Evolutionary conservation across 805 yeast genomes (phyloP).

Genomic region (Candida sanyiensis): DNA sequence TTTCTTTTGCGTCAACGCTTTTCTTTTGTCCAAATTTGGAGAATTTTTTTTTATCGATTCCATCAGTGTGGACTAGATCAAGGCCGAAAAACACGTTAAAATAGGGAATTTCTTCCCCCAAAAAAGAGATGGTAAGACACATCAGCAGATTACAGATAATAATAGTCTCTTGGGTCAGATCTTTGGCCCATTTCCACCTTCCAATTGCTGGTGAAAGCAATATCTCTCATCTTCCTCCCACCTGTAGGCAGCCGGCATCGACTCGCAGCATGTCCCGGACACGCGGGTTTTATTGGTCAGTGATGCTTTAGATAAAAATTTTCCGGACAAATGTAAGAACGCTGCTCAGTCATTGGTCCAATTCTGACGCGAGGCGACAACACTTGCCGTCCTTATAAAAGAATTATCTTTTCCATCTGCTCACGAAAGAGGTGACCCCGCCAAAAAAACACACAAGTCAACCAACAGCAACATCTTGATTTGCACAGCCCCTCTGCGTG

Average conservation of each 20-base stretch:
- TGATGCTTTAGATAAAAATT: slow-evolving; percentile 25
- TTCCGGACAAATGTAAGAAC: slow-evolving; percentile 8
- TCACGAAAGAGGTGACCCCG: too few species aligned
- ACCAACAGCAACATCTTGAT: neutral
- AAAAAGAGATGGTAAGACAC: too few species aligned
- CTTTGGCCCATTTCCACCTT: too few species aligned
- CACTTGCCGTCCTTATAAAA: slow-evolving; percentile 4
- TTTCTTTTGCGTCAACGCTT: slow-evolving; percentile 1
- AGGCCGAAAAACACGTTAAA: too few species aligned
- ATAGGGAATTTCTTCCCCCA: too few species aligned
- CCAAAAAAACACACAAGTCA: too few species aligned
- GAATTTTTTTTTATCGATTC: slow-evolving; percentile 9
- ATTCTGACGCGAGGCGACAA: neutral
- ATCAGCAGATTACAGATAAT: neutral
- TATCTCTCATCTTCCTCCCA: neutral
- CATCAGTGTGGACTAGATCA: too few species aligned
- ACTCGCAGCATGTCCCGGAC: slow-evolving; percentile 7
- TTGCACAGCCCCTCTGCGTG: neutral
- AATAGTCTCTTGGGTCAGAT: too few species aligned
- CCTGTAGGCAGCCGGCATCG: neutral
- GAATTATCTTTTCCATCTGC: slow-evolving; percentile 16
- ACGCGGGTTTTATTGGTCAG: slow-evolving; percentile 14
- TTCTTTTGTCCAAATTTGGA: neutral
- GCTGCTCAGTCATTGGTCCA: slow-evolving; percentile 4
- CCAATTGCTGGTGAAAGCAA: neutral